These are phyloP conservation scores for Tetrapisispora iriomotensis DNA, from an alignment of 805 yeast genomes.

Conservation along the genomic window DNA sequence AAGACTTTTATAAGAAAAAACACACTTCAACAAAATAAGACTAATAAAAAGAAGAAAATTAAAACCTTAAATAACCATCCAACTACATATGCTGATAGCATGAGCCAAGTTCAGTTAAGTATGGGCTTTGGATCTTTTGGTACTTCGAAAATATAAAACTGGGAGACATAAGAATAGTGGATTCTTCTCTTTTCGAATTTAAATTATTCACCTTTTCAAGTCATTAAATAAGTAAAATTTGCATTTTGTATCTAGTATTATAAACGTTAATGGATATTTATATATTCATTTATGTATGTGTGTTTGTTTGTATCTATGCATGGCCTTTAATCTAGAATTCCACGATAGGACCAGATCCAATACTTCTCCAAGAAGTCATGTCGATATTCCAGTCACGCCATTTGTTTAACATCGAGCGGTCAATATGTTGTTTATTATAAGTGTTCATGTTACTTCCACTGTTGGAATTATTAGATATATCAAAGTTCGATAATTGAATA, in stretches of 20 bases:
- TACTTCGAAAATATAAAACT: too few species aligned
- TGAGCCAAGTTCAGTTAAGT: conserved; percentile 6
- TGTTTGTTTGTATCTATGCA: too few species aligned
- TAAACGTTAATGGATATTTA: not conserved
- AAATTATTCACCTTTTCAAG: too few species aligned
- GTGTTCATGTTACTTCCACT: not conserved
- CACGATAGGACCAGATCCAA: conserved; percentile 54
- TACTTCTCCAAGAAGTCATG: conserved; percentile 71
- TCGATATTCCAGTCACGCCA: conserved; percentile 86
- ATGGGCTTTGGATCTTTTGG: conserved; percentile 61
- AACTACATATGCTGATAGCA: conserved; percentile 16
- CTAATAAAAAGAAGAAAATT: conserved; percentile 15
- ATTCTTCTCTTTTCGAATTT: too few species aligned
- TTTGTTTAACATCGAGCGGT: conserved; percentile 48
- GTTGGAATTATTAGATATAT: not conserved
- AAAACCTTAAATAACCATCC: conserved; percentile 14
- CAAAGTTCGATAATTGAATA: conserved; percentile 9
- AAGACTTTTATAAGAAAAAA: conserved; percentile 24
- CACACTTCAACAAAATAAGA: conserved; percentile 29
- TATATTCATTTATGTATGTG: not conserved
- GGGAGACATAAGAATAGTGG: too few species aligned
- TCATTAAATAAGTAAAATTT: too few species aligned
- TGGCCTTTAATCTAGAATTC: conserved; percentile 25
- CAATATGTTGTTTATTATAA: conserved; percentile 16
- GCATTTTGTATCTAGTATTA: not conserved